Percentiles rank a stretch among this genome's conserved stretches.
Conservation (phyloP, 805 yeast species). For the Lipomyces japonicus region DNA sequence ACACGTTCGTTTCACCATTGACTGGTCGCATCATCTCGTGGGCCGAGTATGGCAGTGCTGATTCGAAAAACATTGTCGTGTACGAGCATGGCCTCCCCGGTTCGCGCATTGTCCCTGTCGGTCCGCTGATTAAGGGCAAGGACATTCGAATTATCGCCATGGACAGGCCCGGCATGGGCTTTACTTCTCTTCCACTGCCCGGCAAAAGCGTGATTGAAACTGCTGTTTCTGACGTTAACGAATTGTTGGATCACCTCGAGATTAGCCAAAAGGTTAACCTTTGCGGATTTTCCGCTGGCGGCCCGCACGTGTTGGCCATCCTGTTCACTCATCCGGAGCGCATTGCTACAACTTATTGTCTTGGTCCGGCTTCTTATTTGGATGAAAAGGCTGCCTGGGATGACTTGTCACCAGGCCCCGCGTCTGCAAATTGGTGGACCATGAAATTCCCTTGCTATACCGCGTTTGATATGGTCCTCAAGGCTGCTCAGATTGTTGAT, state of each 20-base stretch:
- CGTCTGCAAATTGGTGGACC: conserved; percentile 17
- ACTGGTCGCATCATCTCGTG: conserved; percentile 27
- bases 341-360: conserved; percentile 17
- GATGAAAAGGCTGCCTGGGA: conserved; percentile 19
- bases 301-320: conserved; percentile 27
- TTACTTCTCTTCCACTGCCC: conserved; percentile 22
- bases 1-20: conserved; percentile 25
- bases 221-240: conserved; percentile 25
- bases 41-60: conserved; percentile 27
- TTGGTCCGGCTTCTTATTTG: conserved; percentile 26
- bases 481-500: conserved; percentile 15
- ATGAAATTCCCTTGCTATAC: conserved; percentile 12
- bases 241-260: conserved; percentile 24
- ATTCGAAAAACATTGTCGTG: conserved; percentile 24
- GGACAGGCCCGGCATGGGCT: conserved; percentile 28
- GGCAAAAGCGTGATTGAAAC: conserved; percentile 26
- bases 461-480: conserved; percentile 11
- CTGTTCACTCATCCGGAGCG: conserved; percentile 21
- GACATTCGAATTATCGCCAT: conserved; percentile 27
- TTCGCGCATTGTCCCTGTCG: conserved; percentile 24
- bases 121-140: conserved; percentile 25
- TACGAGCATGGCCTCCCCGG: conserved; percentile 29
- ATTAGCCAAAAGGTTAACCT: conserved; percentile 18
- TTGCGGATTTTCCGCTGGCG: conserved; percentile 29
- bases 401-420: conserved; percentile 19